Percentiles rank a stretch among this genome's conserved stretches.
phyloP scores from a whole-genome alignment of 1,284 basidiomycete species.

The Papiliotrema nemorosa region DNA sequence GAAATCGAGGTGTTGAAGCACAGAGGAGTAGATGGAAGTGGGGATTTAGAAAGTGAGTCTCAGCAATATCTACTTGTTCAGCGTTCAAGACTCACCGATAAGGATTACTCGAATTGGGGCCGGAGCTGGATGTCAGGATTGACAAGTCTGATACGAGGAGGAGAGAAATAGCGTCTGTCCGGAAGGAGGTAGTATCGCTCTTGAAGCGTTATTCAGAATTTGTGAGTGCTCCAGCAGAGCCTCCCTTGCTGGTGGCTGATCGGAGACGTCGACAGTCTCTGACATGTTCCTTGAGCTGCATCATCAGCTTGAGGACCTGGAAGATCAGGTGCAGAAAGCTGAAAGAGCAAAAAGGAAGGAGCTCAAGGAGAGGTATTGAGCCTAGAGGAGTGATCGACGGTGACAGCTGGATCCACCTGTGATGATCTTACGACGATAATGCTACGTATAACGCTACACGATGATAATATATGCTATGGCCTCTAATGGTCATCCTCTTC shows the following conservation, averaged over 20 bases:
- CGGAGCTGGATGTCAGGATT: conserved; percentile 15
- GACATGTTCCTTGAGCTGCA: conserved; percentile 43
- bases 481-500: conserved; percentile 48
- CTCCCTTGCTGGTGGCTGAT: background rate
- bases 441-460: background rate
- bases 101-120: conserved; percentile 30
- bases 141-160: conserved; percentile 8
- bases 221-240: conserved; percentile 18
- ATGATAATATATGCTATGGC: background rate
- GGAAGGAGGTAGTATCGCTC: conserved; percentile 24
- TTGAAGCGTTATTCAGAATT: conserved; percentile 36
- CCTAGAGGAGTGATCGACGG: background rate
- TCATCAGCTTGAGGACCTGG: conserved; percentile 32
- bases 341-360: conserved; percentile 31
- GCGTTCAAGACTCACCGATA: background rate
- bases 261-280: conserved; percentile 37
- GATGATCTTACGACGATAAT: background rate
- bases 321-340: conserved; percentile 28
- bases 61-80: background rate
- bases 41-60: conserved; percentile 33
- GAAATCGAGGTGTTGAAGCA: conserved; percentile 34
- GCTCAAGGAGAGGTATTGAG: conserved; percentile 27
- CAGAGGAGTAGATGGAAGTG: conserved; percentile 35
- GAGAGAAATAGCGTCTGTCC: conserved; percentile 14
- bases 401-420: background rate